Base-by-base conservation (phyloP, 192 early-diverging fungal genomes). In the Funneliformis geosporum region DNA sequence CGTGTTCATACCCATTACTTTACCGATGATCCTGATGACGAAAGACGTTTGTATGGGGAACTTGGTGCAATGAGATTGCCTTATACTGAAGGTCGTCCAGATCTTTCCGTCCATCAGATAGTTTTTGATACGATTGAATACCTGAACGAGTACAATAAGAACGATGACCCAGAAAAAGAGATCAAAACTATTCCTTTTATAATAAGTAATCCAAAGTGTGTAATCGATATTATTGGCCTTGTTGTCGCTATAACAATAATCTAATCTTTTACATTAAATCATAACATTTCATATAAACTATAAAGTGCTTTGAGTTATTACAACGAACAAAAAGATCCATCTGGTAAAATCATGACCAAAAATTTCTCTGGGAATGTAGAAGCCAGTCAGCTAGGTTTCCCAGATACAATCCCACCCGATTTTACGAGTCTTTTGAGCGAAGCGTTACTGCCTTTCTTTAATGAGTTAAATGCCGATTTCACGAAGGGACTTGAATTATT, bases 1-100 rank as follows among this genome's bases (percentile, higher is more conserved):
- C 82, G 82, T 66, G 61, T 83, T 5, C 66, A 80, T 67, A 83
- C 82, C 46, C 23, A 76, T 11, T 83, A 83, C 44, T 83, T 83
- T 83, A 70, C 21, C 21, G 80, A 76, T n/a, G 62, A 83, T 12
- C 55, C 73, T 1, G 25, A 73, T 12, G 70, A 55, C 4, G 70
- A 47, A 23, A 67, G 18, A 14, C 65, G 65, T 14, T 40, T 44
- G 9, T 83, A 83, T 40, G 75, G 77, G 47, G 82, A 83, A 38
- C 64, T 83, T 68, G 82, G 79, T 46, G 69, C 74, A 14, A 80
- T 83, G 79, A 69, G 79, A 46, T 65, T 83, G 42, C 79, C 73
- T 4, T 39, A 39, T 14, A 33, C 40, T 39, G 16, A 67, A 38
- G 65, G 33, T 39, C 27, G 33, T 21, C 47, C 74, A 39, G 82